Evolutionary conservation across 164 flowering plant species (phyloP).

Genomic region (Vitis labrusca): DNA sequence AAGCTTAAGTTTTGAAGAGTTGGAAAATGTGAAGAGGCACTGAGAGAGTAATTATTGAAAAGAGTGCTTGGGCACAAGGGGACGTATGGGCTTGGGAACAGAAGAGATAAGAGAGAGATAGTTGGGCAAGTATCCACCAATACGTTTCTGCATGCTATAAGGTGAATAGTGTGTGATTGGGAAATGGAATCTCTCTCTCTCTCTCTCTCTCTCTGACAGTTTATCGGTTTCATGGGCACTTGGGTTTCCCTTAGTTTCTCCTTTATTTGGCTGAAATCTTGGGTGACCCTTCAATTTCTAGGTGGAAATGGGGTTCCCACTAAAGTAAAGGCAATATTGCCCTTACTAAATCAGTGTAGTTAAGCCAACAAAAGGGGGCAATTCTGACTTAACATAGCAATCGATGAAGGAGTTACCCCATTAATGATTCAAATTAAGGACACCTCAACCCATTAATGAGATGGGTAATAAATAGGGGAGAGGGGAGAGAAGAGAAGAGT

Average conservation of each 20-base stretch:
- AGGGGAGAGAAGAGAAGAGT: conserved; percentile 7
- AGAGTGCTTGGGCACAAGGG: conserved; percentile 16
- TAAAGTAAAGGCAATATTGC: too few species aligned
- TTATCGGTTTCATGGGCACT: conserved; percentile 23
- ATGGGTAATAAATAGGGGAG: not conserved
- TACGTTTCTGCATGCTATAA: conserved; percentile 13
- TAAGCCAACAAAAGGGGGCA: too few species aligned
- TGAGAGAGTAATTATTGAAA: conserved; percentile 15
- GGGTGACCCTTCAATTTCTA: too few species aligned
- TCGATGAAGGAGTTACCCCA: not conserved
- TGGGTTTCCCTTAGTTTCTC: conserved; percentile 16
- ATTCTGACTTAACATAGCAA: too few species aligned
- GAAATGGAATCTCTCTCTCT: conserved; percentile 25
- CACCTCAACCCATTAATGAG: not conserved
- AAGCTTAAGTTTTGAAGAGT: conserved; percentile 18
- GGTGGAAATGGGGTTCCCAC: too few species aligned
- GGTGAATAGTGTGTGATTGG: conserved; percentile 45
- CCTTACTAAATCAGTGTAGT: too few species aligned
- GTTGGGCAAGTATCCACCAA: conserved; percentile 5
- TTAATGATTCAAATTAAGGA: not conserved
- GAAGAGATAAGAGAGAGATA: conserved; percentile 46
- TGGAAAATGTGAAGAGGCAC: conserved; percentile 33
- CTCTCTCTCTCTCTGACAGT: conserved; percentile 11
- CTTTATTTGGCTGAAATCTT: conserved; percentile 1
- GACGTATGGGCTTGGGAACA: conserved; percentile 59